Evolutionary conservation across 805 yeast species (phyloP).

Genomic region (Yamadazyma nakazawae): DNA sequence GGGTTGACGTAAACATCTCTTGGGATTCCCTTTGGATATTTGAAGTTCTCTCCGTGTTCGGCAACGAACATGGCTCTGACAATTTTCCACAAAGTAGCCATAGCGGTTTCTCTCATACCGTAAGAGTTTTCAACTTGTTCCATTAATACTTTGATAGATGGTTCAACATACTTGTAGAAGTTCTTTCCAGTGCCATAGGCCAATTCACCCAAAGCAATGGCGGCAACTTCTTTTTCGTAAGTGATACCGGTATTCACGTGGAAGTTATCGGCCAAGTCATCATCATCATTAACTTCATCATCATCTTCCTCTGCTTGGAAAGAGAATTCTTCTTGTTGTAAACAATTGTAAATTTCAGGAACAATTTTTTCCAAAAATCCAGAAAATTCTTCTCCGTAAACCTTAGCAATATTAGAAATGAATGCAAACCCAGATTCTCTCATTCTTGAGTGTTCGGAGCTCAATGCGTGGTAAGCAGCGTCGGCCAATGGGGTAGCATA

Average conservation of each 20-base stretch:
- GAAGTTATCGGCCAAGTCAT: slow-evolving; percentile 65
- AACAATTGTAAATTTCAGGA: slow-evolving; percentile 79
- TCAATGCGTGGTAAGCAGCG: slow-evolving; percentile 78
- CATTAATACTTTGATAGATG: slow-evolving; percentile 57
- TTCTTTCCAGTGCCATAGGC: slow-evolving; percentile 82
- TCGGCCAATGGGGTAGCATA: slow-evolving; percentile 86
- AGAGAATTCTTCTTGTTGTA: slow-evolving; percentile 83
- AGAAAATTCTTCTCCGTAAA: slow-evolving; percentile 86
- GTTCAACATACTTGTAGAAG: slow-evolving; percentile 74
- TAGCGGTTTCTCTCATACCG: slow-evolving; percentile 86
- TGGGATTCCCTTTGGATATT: slow-evolving; percentile 64
- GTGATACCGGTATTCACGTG: slow-evolving; percentile 93
- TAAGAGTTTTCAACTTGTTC: slow-evolving; percentile 82
- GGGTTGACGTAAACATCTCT: slow-evolving; percentile 57
- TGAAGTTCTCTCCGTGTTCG: slow-evolving; percentile 44
- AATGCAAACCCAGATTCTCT: slow-evolving; percentile 95
- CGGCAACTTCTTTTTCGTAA: slow-evolving; percentile 93
- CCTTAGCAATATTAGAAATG: slow-evolving; percentile 90
- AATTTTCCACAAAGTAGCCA: slow-evolving; percentile 79
- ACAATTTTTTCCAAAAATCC: slow-evolving; percentile 79
- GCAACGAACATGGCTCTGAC: slow-evolving; percentile 64
- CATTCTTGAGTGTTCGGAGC: slow-evolving; percentile 75
- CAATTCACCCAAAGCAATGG: slow-evolving; percentile 83
- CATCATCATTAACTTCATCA: slow-evolving; percentile 55
- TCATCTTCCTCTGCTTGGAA: slow-evolving; percentile 50